Base-by-base conservation (phyloP, 192 early-diverging fungal species). In the Coemansia sp. region DNA sequence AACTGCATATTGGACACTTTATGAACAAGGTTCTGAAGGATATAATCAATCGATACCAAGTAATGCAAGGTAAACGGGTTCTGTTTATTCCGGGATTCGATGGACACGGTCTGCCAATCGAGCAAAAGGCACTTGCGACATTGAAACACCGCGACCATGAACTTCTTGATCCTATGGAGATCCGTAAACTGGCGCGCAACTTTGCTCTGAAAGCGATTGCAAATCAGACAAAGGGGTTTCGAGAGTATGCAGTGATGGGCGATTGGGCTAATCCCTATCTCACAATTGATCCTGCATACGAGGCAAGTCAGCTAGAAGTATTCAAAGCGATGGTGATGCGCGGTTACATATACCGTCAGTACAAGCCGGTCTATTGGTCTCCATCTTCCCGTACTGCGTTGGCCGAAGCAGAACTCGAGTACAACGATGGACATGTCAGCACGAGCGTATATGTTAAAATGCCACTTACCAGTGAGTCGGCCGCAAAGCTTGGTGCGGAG, bases 21-120 rank as follows among this genome's bases (percentile, higher is more conserved):
- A 82, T 93, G 75, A 93, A 93, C 81, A 91, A 90, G 75, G 82
- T 93, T 48, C 81, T 91, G 22, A 93, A 93, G 70, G 91, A 93
- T 51, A 88, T 93, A 25, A 74, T 90, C 41, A 88, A 89, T 65
- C 84, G 91, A 22, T 86, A 91, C 68, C 84, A 88, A 51, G 80
- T 91, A 2, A 83, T 90, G 64, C 81, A 82, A 34, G 91, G 91
- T 30, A 82, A 83, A 31, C 87, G 84, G 63, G 89, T 93, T 5
- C 71, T 81, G 72, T 92, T 88, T 59, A 83, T 86, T 4, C 91
- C 91, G 26, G 91, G 91, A 57, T 93, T 88, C 77, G 91, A 93
- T 70, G 88, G 88, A 32, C 91, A 93, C 58, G 91, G 91, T 6
- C 66, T 93, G 28, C 91, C 91, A 21, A 93, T 93, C 60, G 91